A percentile compares a stretch with the other conserved stretches of the same genome.
phyloP scores from a whole-genome alignment of 2,329 filamentous ascomycete genomes.

The Aspergillus tamarii region DNA sequence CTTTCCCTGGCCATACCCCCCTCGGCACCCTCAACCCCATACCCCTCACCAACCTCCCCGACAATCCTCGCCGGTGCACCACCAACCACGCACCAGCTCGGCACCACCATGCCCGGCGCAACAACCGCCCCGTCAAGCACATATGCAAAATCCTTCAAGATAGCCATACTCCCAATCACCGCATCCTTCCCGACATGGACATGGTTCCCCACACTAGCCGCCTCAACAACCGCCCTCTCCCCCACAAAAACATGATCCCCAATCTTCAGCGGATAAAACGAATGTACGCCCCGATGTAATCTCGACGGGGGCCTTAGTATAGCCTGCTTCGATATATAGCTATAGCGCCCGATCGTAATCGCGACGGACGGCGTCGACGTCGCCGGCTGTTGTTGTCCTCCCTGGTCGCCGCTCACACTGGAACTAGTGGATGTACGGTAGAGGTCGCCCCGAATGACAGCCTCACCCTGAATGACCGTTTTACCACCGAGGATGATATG shows the following conservation, averaged over 20 bases:
- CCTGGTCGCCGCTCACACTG: slow-evolving; percentile 25
- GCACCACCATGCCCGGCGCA: slow-evolving; percentile 86
- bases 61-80: slow-evolving; percentile 78
- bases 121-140: slow-evolving; percentile 84
- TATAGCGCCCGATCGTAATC: slow-evolving; percentile 88
- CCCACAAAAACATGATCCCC: slow-evolving; percentile 95
- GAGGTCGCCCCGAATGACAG: slow-evolving; percentile 90
- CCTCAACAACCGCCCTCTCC: slow-evolving; percentile 73
- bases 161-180: slow-evolving; percentile 81
- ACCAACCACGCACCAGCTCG: slow-evolving; percentile 89
- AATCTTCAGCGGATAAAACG: slow-evolving; percentile 82
- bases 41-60: slow-evolving; percentile 67
- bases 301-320: slow-evolving; percentile 82
- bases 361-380: slow-evolving; percentile 48
- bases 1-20: slow-evolving; percentile 48
- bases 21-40: slow-evolving; percentile 50
- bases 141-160: slow-evolving; percentile 91
- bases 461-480: slow-evolving; percentile 93
- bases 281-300: slow-evolving; percentile 69
- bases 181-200: slow-evolving; percentile 80
- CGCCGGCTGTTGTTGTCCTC: slow-evolving; percentile 19
- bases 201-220: slow-evolving; percentile 80
- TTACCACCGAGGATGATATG: slow-evolving; percentile 98
- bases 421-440: slow-evolving; percentile 53
- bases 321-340: slow-evolving; percentile 78